Evolutionary conservation across 768 basidiomycete genomes (phyloP), one percentile per base, ranked within the genome.

Genomic region (Agaricus sinodeliciosus): DNA sequence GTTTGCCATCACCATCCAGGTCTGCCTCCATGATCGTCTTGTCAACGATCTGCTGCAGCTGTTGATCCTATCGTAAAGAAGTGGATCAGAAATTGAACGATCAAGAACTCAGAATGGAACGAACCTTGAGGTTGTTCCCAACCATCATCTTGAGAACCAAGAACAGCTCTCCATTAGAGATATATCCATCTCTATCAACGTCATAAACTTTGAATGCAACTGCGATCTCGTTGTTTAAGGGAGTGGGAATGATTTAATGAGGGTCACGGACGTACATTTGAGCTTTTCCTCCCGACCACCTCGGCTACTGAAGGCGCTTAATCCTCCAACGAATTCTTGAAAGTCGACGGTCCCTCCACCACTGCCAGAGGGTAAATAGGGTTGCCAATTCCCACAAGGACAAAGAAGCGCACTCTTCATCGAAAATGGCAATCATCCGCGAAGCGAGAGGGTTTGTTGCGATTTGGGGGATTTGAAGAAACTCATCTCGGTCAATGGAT

Each of bases 11-110:
- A 2, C 90, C 94, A 64, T 99, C 94, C 66, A 91, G 88, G 65
- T 99, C 96, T 9, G 94, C 96, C 71, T 99, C 96, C 93, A 99
- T 94, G 67, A 99, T 99, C 8, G 96, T 98, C 76, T 99, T 99
- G 70, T 99, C 96, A 15, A 99, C 96, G 55, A 99, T 99, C 67
- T 98, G 96, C 69, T 99, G 96, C 55, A 99, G 73, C 73, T 98
- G 96, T 65, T 95, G 90, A 66, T 99, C 96, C 92, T 95, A 65
- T 26, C 4, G 42, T 43, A 25, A 31, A 9, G 48, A 49, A 39
- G 41, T 50, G 19, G 12, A 49, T 37, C 48, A 45, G 42, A 42
- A 54, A 28, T 40, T 47, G 34, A 42, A 31, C 43, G 52, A 9
- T 31, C 35, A 54, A 36, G 48, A 19, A 39, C 27, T 34, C n/a